Evolutionary conservation across 2,329 filamentous ascomycete species (phyloP).

Genomic region (Pestalotiopsis sp.): DNA sequence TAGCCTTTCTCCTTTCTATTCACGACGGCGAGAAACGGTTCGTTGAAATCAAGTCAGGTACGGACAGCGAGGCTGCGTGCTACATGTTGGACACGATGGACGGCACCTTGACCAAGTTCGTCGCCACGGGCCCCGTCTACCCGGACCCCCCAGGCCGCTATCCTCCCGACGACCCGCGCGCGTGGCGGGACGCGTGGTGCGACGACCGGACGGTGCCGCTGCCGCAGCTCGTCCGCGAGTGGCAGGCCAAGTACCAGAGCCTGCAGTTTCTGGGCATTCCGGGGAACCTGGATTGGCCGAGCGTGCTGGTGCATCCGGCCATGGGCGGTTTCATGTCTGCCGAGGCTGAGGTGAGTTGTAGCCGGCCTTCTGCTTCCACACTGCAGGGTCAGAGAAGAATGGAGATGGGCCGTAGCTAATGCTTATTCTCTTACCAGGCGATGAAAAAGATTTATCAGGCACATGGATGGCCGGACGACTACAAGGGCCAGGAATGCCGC

Average conservation of each 20-base stretch:
- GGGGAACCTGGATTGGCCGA: neutral
- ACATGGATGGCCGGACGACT: constrained; percentile 4
- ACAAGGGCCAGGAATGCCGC: neutral
- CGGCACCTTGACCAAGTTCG: neutral
- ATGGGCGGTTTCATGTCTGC: neutral
- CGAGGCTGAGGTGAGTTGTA: neutral
- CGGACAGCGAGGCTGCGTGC: neutral
- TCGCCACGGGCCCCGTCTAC: neutral
- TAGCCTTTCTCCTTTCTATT: neutral
- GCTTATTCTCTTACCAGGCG: neutral
- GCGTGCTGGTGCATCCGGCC: neutral
- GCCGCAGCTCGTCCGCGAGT: neutral
- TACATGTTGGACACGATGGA: neutral
- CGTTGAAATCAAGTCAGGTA: neutral
- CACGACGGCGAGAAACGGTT: neutral
- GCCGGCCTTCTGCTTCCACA: no score
- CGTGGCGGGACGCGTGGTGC: constrained; percentile 5
- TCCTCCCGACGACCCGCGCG: neutral
- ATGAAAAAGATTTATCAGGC: neutral
- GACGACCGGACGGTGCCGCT: neutral
- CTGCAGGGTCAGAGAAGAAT: neutral
- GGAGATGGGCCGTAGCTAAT: neutral
- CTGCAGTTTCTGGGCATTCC: constrained; percentile 1
- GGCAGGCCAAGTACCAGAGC: neutral
- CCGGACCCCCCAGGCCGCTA: neutral